Base-by-base conservation (phyloP, 805 yeast genomes). In the Saccharomyces kudriavzevii region DNA sequence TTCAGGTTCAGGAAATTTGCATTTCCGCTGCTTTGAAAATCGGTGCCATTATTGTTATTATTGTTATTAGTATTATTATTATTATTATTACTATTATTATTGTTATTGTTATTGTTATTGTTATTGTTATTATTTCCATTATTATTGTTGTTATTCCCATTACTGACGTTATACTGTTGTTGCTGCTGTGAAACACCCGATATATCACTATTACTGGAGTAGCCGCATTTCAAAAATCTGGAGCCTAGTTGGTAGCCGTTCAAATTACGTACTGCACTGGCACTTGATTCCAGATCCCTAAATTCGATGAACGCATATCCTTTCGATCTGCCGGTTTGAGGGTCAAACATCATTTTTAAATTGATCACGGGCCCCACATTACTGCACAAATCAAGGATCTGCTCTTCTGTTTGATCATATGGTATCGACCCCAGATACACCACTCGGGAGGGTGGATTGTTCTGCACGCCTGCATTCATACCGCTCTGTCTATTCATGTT, bases 391-490 rank as follows among this genome's bases (percentile, higher is more conserved):
- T 88, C 96, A 59, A 81, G 70, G n/a, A 92, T 85, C 68, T 91
- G 97, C 61, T 89, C 96, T 67, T 92, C 98, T 0, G 97, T 87
- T 64, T 87, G 89, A 63, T 92, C 97, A 66, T 84, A 89, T 1
- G 98, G 98, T 40, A 92, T 87, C 14, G 89, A 85, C 2, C 96
- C 96, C 45, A 91, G 80, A 62, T 87, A 87, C 2, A 89, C 85
- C 31, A 79, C 80, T 54, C 70, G 57, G 4, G 70, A 62, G 20
- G 70, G 70, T n/a, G 62, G 60, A 46, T 68, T 63, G 49, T 60
- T 63, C 48, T 62, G 64, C 14, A 48, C 59, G 4, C 53, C 52
- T 3, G 49, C 26, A 45, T 54, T 51, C 10, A 46, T 49, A 43
- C 55, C 54, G 24, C 49, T 31, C 40, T 58, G 55, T 52, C 61